A percentile compares a stretch with the other conserved stretches of the same genome.
phyloP scores from a whole-genome alignment of 805 yeast genomes.

The Candida multigemmis region DNA sequence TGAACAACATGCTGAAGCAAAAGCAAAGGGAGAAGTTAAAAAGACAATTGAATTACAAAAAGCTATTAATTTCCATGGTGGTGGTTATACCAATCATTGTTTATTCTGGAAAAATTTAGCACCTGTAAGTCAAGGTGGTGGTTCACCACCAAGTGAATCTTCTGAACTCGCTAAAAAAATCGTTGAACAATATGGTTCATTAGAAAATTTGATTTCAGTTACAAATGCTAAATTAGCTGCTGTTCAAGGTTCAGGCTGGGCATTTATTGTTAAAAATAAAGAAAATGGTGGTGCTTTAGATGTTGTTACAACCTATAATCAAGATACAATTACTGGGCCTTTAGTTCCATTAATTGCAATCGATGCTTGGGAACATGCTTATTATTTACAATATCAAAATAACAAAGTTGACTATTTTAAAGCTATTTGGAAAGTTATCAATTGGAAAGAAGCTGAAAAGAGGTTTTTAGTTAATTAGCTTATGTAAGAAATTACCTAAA shows the following conservation, averaged over 20 bases:
- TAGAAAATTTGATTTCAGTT: slow-evolving; percentile 31
- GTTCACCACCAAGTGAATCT: slow-evolving; percentile 45
- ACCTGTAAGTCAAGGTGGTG: slow-evolving; percentile 41
- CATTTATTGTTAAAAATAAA: slow-evolving; percentile 38
- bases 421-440: slow-evolving; percentile 42
- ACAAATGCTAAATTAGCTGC: slow-evolving; percentile 37
- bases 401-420: slow-evolving; percentile 42
- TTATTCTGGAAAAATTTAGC: slow-evolving; percentile 43
- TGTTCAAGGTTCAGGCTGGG: slow-evolving; percentile 49
- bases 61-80: slow-evolving; percentile 41
- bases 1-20: slow-evolving; percentile 20
- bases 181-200: slow-evolving; percentile 33
- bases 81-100: slow-evolving; percentile 42
- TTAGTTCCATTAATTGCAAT: slow-evolving; percentile 38
- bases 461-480: slow-evolving; percentile 19
- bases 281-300: slow-evolving; percentile 34
- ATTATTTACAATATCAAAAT: slow-evolving; percentile 44
- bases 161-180: slow-evolving; percentile 30
- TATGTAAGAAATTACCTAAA: slow-evolving; percentile 24
- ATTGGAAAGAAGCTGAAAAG: slow-evolving; percentile 42
- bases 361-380: slow-evolving; percentile 50
- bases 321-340: slow-evolving; percentile 38
- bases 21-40: slow-evolving; percentile 15
- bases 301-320: slow-evolving; percentile 37
- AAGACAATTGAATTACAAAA: slow-evolving; percentile 35